These are phyloP conservation scores for Decorospora gaudefroyi DNA, from an alignment of 2,329 filamentous ascomycete species.

Conservation along the genomic window DNA sequence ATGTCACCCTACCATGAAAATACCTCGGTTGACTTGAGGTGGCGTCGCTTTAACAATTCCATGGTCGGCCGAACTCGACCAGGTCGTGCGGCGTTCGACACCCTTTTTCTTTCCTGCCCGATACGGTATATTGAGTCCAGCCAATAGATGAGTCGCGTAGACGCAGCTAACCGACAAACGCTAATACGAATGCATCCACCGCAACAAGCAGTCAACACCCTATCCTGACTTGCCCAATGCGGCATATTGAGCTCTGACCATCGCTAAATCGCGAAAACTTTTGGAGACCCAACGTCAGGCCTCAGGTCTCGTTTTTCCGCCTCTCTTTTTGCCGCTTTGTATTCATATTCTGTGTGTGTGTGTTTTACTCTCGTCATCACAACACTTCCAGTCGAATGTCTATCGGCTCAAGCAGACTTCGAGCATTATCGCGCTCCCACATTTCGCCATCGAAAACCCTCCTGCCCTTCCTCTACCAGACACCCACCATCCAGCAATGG, in stretches of 20 bases:
- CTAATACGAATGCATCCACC: too few species aligned
- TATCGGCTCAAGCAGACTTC: slow-evolving; percentile 37
- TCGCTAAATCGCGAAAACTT: slow-evolving; percentile 6
- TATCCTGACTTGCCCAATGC: neutral
- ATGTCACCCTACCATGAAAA: too few species aligned
- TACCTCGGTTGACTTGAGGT: too few species aligned
- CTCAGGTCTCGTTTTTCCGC: neutral
- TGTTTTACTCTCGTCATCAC: neutral
- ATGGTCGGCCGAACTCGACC: too few species aligned
- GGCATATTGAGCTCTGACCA: slow-evolving; percentile 12
- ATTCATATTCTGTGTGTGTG: neutral
- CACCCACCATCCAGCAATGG: slow-evolving; percentile 61
- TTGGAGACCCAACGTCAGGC: slow-evolving; percentile 5
- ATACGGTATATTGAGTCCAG: neutral
- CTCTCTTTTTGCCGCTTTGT: neutral
- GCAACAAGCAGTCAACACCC: too few species aligned
- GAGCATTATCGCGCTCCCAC: slow-evolving; percentile 40
- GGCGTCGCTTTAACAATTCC: too few species aligned
- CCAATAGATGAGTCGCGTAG: too few species aligned
- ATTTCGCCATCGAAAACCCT: slow-evolving; percentile 50
- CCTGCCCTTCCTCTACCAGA: slow-evolving; percentile 73
- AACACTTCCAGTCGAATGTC: slow-evolving; percentile 33
- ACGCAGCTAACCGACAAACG: too few species aligned
- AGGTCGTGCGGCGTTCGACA: neutral
- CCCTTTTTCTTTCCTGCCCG: neutral